Evolutionary conservation across 2,329 filamentous ascomycete genomes (phyloP).

Genomic region (Colletotrichum liaoningense): DNA sequence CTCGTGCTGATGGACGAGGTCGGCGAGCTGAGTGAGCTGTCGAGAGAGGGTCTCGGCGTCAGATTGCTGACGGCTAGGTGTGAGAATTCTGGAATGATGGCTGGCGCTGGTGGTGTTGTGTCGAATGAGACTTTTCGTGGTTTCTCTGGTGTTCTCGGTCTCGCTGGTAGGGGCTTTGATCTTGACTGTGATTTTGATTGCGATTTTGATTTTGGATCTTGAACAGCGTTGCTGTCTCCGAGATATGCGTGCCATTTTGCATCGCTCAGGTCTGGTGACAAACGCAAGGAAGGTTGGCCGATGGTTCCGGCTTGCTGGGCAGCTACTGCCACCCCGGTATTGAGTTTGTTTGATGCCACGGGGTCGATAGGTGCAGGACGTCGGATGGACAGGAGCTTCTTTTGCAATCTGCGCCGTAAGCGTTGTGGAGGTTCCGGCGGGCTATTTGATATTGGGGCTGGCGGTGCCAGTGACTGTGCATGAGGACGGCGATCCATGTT

Average conservation of each 20-base stretch:
- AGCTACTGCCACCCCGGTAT: slow-evolving; percentile 26
- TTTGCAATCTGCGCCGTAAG: slow-evolving; percentile 43
- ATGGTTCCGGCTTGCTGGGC: slow-evolving; percentile 31
- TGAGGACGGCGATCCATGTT: slow-evolving; percentile 39
- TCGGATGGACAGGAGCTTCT: slow-evolving; percentile 41
- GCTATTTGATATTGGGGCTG: slow-evolving; percentile 33
- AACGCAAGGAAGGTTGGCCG: slow-evolving; percentile 35
- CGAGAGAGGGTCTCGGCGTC: slow-evolving; percentile 33
- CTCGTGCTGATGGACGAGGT: slow-evolving; percentile 36
- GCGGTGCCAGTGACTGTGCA: slow-evolving; percentile 38
- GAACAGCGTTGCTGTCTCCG: slow-evolving; percentile 37
- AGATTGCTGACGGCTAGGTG: slow-evolving; percentile 48
- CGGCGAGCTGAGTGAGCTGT: slow-evolving; percentile 34
- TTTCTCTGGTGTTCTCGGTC: slow-evolving; percentile 31
- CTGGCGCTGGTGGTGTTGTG: slow-evolving; percentile 31
- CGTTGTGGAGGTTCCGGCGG: slow-evolving; percentile 34
- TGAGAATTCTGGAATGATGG: slow-evolving; percentile 48
- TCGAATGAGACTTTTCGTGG: slow-evolving; percentile 30
- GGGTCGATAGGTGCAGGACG: slow-evolving; percentile 42
- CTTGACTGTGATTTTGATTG: background rate
- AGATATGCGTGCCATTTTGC: slow-evolving; percentile 48
- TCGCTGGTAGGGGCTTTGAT: background rate
- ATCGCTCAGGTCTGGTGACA: slow-evolving; percentile 47
- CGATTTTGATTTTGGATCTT: slow-evolving; percentile 9
- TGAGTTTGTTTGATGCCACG: slow-evolving; percentile 35